Percentiles rank a stretch among this genome's conserved stretches.
phyloP scores from a whole-genome alignment of 768 basidiomycete species.

The Kwoniella bestiolae region DNA sequence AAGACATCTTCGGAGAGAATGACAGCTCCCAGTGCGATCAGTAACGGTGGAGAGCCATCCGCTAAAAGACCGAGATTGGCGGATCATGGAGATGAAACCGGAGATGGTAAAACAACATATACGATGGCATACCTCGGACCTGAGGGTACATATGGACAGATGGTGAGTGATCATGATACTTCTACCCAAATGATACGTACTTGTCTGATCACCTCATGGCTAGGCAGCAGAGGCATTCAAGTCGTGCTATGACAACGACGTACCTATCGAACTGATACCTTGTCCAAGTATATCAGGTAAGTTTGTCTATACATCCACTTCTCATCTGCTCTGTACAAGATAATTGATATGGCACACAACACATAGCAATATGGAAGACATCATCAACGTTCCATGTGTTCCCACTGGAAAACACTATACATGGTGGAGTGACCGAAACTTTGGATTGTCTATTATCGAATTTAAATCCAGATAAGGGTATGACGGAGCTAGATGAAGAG shows the following conservation, averaged over 20 bases:
- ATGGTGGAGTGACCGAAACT: slow-evolving; percentile 53
- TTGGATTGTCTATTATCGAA: slow-evolving; percentile 39
- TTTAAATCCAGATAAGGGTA: not conserved
- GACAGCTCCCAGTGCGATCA: not conserved
- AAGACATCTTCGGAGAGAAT: not conserved
- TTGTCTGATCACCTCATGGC: slow-evolving; percentile 2
- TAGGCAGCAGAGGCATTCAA: slow-evolving; percentile 38
- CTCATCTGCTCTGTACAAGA: not conserved
- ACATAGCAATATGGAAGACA: slow-evolving; percentile 13
- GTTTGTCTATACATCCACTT: no score
- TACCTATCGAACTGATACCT: slow-evolving; percentile 26
- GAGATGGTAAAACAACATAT: not conserved
- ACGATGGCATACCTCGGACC: slow-evolving; percentile 50
- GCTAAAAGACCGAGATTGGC: slow-evolving; percentile 2
- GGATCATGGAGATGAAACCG: not conserved
- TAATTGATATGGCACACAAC: not conserved
- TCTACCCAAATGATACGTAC: not conserved
- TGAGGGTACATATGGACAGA: slow-evolving; percentile 48
- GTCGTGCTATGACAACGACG: slow-evolving; percentile 8
- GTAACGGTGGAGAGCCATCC: slow-evolving; percentile 3
- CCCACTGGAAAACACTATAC: slow-evolving; percentile 54
- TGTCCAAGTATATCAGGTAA: slow-evolving; percentile 44
- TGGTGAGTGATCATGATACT: slow-evolving; percentile 28
- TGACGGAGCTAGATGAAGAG: not conserved
- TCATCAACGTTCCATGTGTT: slow-evolving; percentile 42